A percentile compares a stretch with the other conserved stretches of the same genome.
phyloP scores from a whole-genome alignment of 2,329 filamentous ascomycete species.

The Penicillium sp. region DNA sequence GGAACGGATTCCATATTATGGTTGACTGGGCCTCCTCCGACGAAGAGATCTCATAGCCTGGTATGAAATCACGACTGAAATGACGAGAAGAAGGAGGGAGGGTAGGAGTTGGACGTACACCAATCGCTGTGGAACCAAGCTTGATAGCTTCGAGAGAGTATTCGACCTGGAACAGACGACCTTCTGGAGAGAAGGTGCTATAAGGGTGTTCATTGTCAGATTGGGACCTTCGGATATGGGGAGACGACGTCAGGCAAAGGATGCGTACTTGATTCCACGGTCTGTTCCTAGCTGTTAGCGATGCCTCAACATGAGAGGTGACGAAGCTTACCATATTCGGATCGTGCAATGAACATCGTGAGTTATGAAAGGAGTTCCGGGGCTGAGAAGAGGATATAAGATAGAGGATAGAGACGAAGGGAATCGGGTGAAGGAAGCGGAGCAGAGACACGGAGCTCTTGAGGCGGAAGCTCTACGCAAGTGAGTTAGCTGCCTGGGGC shows the following conservation, averaged over 20 bases:
- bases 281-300: slow-evolving; percentile 33
- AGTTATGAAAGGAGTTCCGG: slow-evolving; percentile 33
- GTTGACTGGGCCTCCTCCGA: neutral
- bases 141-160: slow-evolving; percentile 99
- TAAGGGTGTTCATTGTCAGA: slow-evolving; percentile 22
- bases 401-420: slow-evolving; percentile 1
- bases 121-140: slow-evolving; percentile 96
- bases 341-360: slow-evolving; percentile 99
- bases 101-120: slow-evolving; percentile 51
- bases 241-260: neutral
- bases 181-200: slow-evolving; percentile 99
- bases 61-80: neutral
- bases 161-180: slow-evolving; percentile 99
- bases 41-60: neutral
- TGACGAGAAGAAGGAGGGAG: neutral
- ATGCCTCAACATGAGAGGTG: slow-evolving; percentile 26
- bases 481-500: slow-evolving; percentile 35
- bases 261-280: slow-evolving; percentile 83
- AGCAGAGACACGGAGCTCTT: slow-evolving; percentile 29
- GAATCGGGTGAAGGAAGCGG: slow-evolving; percentile 9
- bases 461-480: slow-evolving; percentile 34
- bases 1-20: slow-evolving; percentile 1
- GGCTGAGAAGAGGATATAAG: neutral
- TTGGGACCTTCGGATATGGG: slow-evolving; percentile 4
- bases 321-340: slow-evolving; percentile 84